phyloP scores from a whole-genome alignment of 495 filamentous ascomycete genomes.

The Hyaloscypha finlandica region DNA sequence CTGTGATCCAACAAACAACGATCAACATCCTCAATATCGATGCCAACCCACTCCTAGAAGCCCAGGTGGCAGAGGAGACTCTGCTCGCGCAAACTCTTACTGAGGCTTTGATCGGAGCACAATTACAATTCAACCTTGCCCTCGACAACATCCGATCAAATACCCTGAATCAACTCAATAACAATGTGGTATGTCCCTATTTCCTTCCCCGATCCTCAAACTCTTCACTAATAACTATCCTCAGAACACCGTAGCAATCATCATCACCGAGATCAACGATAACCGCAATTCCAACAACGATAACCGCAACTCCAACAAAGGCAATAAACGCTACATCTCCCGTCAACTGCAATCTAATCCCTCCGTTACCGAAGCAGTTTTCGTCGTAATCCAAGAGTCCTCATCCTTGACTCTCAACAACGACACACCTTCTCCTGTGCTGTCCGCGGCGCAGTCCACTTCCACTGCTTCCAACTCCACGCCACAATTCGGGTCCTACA shows the following conservation, averaged over 20 bases:
- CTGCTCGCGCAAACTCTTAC: constrained; percentile 21
- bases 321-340: constrained; percentile 24
- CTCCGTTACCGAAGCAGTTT: constrained; percentile 11
- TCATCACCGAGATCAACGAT: constrained; percentile 27
- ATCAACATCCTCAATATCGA: constrained; percentile 4
- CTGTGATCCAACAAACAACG: constrained; percentile 8
- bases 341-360: constrained; percentile 28
- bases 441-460: not conserved
- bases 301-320: constrained; percentile 17
- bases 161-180: constrained; percentile 29
- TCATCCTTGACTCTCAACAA: constrained; percentile 13
- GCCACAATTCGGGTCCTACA: constrained; percentile 11
- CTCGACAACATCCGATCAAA: constrained; percentile 33
- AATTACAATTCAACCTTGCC: constrained; percentile 12
- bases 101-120: constrained; percentile 10
- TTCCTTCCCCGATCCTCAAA: not conserved
- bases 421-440: not conserved
- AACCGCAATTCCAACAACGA: constrained; percentile 21
- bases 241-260: constrained; percentile 30
- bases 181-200: constrained; percentile 27
- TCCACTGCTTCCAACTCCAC: constrained; percentile 2
- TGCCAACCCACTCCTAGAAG: constrained; percentile 7
- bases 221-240: constrained; percentile 9
- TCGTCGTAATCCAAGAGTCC: constrained; percentile 19
- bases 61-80: constrained; percentile 13